Conservation (phyloP, 2,329 filamentous ascomycete species). For the Seiridium cupressi region DNA sequence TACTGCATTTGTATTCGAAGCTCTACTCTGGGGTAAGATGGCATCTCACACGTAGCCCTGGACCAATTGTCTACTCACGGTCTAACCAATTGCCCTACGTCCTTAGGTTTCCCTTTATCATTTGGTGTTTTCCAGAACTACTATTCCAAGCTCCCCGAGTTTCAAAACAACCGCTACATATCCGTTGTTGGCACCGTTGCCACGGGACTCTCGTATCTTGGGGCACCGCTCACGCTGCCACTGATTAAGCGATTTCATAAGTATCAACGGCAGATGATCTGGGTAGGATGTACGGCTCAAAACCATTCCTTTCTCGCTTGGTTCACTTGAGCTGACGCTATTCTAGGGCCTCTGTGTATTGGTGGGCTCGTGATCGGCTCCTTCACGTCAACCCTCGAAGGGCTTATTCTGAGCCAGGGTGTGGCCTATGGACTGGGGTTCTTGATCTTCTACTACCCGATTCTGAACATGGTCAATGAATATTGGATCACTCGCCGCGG, state of each 20-base stretch:
- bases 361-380: constrained; percentile 30
- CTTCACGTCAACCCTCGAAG: constrained; percentile 29
- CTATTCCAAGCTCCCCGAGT: constrained; percentile 25
- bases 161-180: constrained; percentile 21
- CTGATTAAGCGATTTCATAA: constrained; percentile 30
- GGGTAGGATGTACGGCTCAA: constrained; percentile 28
- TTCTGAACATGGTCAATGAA: constrained; percentile 38
- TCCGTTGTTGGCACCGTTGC: constrained; percentile 26
- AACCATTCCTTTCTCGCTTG: not conserved
- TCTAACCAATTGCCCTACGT: not conserved
- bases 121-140: constrained; percentile 31
- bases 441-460: constrained; percentile 34
- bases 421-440: constrained; percentile 37
- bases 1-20: constrained; percentile 24
- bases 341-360: constrained; percentile 32
- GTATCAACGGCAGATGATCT: constrained; percentile 33
- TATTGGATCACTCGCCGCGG: constrained; percentile 36
- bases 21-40: constrained; percentile 21
- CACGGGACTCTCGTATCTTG: constrained; percentile 29
- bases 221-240: constrained; percentile 29
- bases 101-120: constrained; percentile 24
- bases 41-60: not conserved
- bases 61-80: not conserved
- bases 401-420: constrained; percentile 37
- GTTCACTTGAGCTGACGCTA: not conserved